These are phyloP conservation scores for Pseudogymnoascus sp. DNA, from an alignment of 2,329 filamentous ascomycete genomes.

Conservation along the genomic window DNA sequence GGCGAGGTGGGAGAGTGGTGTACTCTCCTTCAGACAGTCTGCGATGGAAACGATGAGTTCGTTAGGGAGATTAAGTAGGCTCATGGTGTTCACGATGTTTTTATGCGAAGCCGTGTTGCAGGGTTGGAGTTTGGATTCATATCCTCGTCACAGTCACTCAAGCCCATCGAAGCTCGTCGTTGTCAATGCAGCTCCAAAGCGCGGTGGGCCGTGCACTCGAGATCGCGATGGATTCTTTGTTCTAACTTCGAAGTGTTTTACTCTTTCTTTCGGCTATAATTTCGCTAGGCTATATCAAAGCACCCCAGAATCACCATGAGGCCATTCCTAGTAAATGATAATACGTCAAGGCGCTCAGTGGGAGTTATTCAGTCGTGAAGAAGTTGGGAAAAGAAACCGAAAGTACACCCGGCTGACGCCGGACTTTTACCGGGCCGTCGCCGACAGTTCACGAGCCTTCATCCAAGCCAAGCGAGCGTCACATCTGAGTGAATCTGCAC, in stretches of 20 bases:
- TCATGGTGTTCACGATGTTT: neutral
- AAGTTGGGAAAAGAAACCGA: neutral
- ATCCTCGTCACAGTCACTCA: neutral
- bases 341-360: neutral
- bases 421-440: neutral
- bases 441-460: neutral
- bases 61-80: neutral
- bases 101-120: neutral
- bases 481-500: neutral
- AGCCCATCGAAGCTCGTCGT: neutral
- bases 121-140: neutral
- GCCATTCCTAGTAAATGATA: neutral
- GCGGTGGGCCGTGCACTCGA: neutral
- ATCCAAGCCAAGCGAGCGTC: neutral
- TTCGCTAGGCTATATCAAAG: neutral
- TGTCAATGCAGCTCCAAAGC: no score
- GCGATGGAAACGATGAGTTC: neutral
- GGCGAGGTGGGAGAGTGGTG: neutral
- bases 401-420: neutral
- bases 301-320: neutral
- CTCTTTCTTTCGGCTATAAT: no score
- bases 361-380: neutral
- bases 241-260: no score
- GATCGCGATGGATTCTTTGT: neutral
- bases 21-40: neutral